Evolutionary conservation across 306 rosid genomes (phyloP).

Genomic region (Casuarina equisetifolia): DNA sequence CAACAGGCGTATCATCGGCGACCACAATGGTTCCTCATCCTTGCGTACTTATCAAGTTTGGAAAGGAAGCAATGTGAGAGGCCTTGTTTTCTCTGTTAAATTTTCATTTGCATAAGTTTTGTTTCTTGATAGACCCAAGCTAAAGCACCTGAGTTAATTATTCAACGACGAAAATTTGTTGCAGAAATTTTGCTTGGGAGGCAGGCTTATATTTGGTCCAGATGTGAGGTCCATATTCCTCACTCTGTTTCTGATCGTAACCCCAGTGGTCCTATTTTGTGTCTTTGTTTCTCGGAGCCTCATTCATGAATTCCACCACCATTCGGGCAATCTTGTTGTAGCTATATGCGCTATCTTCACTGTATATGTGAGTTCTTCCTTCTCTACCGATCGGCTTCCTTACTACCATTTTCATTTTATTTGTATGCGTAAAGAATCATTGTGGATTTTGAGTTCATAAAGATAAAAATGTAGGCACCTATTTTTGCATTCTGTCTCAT

Average conservation of each 20-base stretch:
- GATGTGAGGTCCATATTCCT: constrained; percentile 39
- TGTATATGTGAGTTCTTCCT: constrained; percentile 35
- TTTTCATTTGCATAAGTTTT: not conserved
- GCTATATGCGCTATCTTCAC: constrained; percentile 21
- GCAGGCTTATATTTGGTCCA: constrained; percentile 45
- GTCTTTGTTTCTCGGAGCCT: constrained; percentile 33
- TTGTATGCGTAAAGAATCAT: not conserved
- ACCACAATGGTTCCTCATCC: constrained; percentile 22
- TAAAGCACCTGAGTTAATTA: not conserved
- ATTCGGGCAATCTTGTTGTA: constrained; percentile 27
- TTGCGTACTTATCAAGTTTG: constrained; percentile 35
- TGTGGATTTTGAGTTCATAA: not conserved
- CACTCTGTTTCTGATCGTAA: constrained; percentile 37
- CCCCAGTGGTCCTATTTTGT: constrained; percentile 39
- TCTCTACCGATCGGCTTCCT: not conserved
- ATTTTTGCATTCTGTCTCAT: not conserved
- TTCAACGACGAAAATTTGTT: not conserved
- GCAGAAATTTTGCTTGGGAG: constrained; percentile 40
- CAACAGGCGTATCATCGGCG: constrained; percentile 29
- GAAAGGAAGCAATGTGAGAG: constrained; percentile 47
- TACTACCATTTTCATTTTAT: not conserved
- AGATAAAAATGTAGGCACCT: not conserved
- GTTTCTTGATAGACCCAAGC: not conserved
- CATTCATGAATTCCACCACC: constrained; percentile 14
- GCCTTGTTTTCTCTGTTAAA: not conserved